Percentiles rank a stretch among this genome's conserved stretches.
These are phyloP conservation scores for Penicillium fimorum DNA, from an alignment of 495 filamentous ascomycete species.

Conservation along the genomic window DNA sequence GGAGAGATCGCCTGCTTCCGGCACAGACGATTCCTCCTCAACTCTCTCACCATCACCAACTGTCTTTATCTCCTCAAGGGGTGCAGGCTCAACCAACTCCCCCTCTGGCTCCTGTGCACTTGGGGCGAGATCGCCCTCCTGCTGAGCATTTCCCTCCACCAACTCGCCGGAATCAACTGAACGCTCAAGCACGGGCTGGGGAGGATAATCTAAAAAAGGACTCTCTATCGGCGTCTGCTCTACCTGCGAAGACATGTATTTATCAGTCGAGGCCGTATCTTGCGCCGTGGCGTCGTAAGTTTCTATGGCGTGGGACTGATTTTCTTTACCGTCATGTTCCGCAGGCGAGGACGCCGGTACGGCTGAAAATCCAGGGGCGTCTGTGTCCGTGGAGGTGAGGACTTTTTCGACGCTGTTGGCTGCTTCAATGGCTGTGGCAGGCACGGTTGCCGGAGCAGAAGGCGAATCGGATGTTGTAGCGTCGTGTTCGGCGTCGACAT, in stretches of 20 bases:
- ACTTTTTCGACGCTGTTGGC: slow-evolving; percentile 10
- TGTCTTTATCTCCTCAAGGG: slow-evolving; percentile 1
- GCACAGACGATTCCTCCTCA: slow-evolving; percentile 5
- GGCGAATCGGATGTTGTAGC: slow-evolving; percentile 4
- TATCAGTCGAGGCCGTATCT: slow-evolving; percentile 50
- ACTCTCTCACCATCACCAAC: background rate
- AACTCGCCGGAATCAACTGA: slow-evolving; percentile 24
- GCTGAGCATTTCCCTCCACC: slow-evolving; percentile 13
- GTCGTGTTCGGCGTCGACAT: slow-evolving; percentile 22
- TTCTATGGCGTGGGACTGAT: slow-evolving; percentile 49
- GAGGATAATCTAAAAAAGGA: slow-evolving; percentile 38
- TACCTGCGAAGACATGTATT: slow-evolving; percentile 51
- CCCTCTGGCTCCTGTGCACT: slow-evolving; percentile 8
- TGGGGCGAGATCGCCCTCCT: slow-evolving; percentile 12
- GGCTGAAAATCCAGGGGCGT: slow-evolving; percentile 28
- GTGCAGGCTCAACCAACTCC: slow-evolving; percentile 7
- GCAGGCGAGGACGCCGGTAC: slow-evolving; percentile 41
- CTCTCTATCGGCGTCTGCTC: slow-evolving; percentile 40
- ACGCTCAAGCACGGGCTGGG: slow-evolving; percentile 38
- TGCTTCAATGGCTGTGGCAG: slow-evolving; percentile 16
- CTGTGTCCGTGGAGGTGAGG: slow-evolving; percentile 20
- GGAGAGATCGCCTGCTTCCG: slow-evolving; percentile 16
- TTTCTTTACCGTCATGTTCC: slow-evolving; percentile 51
- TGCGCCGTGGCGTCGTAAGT: slow-evolving; percentile 37
- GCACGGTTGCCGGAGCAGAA: slow-evolving; percentile 3